Evolutionary conservation across 176 grass and related monocot genomes (phyloP), one percentile per base, ranked within the genome.

Genomic region (Saccharum spontaneum): DNA sequence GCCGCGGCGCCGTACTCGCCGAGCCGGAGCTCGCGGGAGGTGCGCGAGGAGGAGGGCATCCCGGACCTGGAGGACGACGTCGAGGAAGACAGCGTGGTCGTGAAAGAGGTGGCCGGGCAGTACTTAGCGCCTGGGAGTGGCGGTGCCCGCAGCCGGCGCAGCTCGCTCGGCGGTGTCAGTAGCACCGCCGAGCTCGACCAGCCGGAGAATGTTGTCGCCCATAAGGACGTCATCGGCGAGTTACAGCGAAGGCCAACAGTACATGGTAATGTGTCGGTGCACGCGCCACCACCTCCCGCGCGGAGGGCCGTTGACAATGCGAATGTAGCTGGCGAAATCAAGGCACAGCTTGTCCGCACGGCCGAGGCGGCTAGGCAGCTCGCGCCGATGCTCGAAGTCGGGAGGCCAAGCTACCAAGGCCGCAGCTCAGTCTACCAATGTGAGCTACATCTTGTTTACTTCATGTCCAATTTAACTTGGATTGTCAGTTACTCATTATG

Each of bases 11-110:
- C 78, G 72, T 92, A 94, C 79, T 92, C 90, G 44, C 93, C 93
- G 26, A 98, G 97, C 86, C 73, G 91, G 22, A 96, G 90, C 84
- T 98, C 93, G n/a, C 80, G 64, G 36, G 93, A 98, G 88, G 89
- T 95, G 88, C 85, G 97, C 85, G 93, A 96, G 68, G 93, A 94
- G 90, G 97, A 98, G 87, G 97, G 97, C 15, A 96, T 98, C 76
- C 97, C 97, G 6, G 97, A 96, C 9, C 89, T 98, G 10, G 97
- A 99, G 68, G 91, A 89, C 16, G 93, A 87, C 30, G 91, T 87
- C 54, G 86, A 88, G 10, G 83, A 87, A n/a, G 69, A 89, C n/a
- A 22, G 67, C 46, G 46, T 87, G 31, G 84, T 75, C 5, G 41
- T 91, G 13, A 91, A 92, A 34, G 90, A 92, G 85, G 86, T 91